Evolutionary conservation across 352 stramenopile genomes (phyloP).

Genomic region (Plasmopara muralis): DNA sequence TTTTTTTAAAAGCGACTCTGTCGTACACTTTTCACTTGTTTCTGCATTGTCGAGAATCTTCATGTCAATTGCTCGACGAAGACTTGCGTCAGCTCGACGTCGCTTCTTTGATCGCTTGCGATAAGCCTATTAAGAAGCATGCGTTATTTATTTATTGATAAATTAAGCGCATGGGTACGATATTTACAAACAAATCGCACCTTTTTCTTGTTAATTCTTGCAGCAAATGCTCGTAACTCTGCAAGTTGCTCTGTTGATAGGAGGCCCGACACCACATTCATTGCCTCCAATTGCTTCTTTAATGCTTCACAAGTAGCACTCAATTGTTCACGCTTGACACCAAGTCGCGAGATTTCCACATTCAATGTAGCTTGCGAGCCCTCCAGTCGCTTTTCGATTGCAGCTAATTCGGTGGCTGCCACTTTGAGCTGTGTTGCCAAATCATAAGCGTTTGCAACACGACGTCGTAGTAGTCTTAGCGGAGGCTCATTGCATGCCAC

Average conservation of each 20-base stretch:
- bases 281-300: constrained; percentile 23
- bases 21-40: not conserved
- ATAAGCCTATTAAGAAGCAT: constrained; percentile 18
- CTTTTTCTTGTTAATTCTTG: constrained; percentile 28
- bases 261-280: constrained; percentile 16
- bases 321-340: constrained; percentile 19
- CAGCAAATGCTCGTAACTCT: constrained; percentile 19
- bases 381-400: constrained; percentile 18
- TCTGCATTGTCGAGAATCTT: not conserved
- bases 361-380: not conserved
- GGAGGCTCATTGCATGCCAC: constrained; percentile 9
- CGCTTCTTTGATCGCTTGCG: constrained; percentile 22
- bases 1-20: not conserved
- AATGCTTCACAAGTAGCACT: constrained; percentile 17
- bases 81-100: constrained; percentile 16
- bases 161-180: not conserved
- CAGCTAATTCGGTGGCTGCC: constrained; percentile 14
- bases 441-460: constrained; percentile 15
- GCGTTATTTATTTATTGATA: not conserved
- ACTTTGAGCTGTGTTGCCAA: constrained; percentile 18
- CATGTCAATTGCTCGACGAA: constrained; percentile 10
- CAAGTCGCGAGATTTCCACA: constrained; percentile 10
- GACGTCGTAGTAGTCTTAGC: constrained; percentile 17
- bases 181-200: not conserved
- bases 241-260: constrained; percentile 14